These are phyloP conservation scores for Komagataella ulmi DNA, from an alignment of 805 yeast genomes.

Conservation along the genomic window DNA sequence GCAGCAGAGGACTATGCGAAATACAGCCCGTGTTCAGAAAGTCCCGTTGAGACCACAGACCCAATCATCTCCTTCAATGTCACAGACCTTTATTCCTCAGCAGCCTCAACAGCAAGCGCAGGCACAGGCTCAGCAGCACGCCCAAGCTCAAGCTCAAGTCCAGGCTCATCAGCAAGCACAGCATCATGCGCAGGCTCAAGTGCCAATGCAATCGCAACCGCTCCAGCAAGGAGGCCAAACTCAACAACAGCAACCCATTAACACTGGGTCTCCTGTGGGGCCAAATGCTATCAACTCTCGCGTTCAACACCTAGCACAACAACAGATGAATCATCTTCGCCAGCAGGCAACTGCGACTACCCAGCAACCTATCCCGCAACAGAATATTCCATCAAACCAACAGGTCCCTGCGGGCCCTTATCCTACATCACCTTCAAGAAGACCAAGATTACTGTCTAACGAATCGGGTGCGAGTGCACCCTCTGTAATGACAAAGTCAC, in stretches of 20 bases:
- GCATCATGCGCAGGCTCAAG: conserved; percentile 4
- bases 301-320: conserved; percentile 30
- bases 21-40: conserved; percentile 20
- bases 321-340: conserved; percentile 34
- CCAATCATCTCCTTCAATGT: not conserved
- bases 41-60: not conserved
- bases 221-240: conserved; percentile 7
- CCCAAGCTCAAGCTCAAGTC: conserved; percentile 14
- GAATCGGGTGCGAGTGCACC: not conserved
- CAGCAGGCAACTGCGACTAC: conserved; percentile 18
- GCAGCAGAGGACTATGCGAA: conserved; percentile 32
- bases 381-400: conserved; percentile 12
- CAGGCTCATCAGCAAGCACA: conserved; percentile 8
- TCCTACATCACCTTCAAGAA: conserved; percentile 1
- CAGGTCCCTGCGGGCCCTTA: conserved; percentile 5
- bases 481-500: not conserved
- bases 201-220: conserved; percentile 10
- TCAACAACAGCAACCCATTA: conserved; percentile 3
- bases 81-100: conserved; percentile 2
- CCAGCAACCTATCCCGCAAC: conserved; percentile 5
- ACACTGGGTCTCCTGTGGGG: conserved; percentile 7
- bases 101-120: conserved; percentile 7
- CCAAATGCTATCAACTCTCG: conserved; percentile 9
- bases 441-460: not conserved
- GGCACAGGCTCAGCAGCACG: conserved; percentile 15